These are phyloP conservation scores for Graphiopsis chlorocephala DNA, from an alignment of 2,329 filamentous ascomycete species.

Conservation along the genomic window DNA sequence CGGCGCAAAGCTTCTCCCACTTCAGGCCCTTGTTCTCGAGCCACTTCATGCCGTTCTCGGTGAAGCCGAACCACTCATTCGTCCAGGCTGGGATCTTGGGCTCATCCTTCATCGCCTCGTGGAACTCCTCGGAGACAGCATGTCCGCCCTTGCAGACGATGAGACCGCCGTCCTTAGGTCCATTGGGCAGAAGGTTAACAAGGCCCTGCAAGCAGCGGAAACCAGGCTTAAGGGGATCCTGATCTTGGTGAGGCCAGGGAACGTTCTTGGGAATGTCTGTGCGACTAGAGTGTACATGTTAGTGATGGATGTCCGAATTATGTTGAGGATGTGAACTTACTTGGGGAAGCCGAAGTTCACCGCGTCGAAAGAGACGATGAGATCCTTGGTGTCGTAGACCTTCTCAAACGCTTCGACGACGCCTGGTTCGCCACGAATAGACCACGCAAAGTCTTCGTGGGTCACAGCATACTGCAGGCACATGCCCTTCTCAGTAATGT, in stretches of 20 bases:
- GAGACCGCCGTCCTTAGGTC: constrained; percentile 38
- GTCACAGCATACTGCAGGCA: constrained; percentile 46
- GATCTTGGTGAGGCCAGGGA: constrained; percentile 48
- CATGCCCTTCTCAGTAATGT: constrained; percentile 51
- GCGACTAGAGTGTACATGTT: not conserved
- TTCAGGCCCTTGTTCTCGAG: constrained; percentile 23
- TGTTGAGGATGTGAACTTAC: constrained; percentile 8
- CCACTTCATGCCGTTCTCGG: constrained; percentile 33
- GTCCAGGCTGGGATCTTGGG: constrained; percentile 33
- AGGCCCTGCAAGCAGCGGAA: constrained; percentile 54
- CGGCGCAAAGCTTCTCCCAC: constrained; percentile 28
- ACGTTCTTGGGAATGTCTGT: not conserved
- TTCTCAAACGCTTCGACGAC: constrained; percentile 48
- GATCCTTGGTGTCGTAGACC: constrained; percentile 45
- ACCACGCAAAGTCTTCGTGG: constrained; percentile 52
- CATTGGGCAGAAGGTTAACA: constrained; percentile 44
- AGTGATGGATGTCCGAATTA: not conserved
- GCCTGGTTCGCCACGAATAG: constrained; percentile 48
- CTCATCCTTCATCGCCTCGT: constrained; percentile 29
- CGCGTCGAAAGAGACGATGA: constrained; percentile 51
- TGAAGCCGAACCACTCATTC: constrained; percentile 36
- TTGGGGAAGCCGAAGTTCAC: constrained; percentile 45
- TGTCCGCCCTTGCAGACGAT: constrained; percentile 37
- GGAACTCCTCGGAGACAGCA: constrained; percentile 33
- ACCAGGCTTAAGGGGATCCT: constrained; percentile 42